Evolutionary conservation across 805 yeast genomes (phyloP), one percentile per base, ranked within the genome.

Genomic region (Nakazawaea ambrosiae): DNA sequence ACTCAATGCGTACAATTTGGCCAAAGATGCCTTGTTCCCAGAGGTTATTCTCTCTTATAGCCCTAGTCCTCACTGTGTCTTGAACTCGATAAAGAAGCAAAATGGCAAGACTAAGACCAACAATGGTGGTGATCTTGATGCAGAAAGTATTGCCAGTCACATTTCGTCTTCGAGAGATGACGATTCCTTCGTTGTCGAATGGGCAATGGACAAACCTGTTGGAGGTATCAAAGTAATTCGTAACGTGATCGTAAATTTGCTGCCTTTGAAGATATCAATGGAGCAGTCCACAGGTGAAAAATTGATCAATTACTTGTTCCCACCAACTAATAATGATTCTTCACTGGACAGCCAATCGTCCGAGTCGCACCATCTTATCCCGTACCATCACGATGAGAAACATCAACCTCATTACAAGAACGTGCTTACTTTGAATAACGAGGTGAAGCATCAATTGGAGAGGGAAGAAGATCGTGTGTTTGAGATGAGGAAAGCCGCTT

Each of bases 181-280:
- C n/a, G 50, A 52, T 31, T 55, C 74, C 43, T 54, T 80, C 6
- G 56, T 58, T 5, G 56, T 78, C 2, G 52, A 60, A 9, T 89
- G 97, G 97, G 71, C 75, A n/a, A 74, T 83, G 78, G 73, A 81
- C 36, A 75, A 73, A 38, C 87, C 95, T 0, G 81, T 90, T 39
- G 97, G 96, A 23, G 97, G 97, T 9, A 87, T 89, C 35, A 73
- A 83, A n/a, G 78, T 89, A 18, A 66, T 89, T 60, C 78, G 76
- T 42, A 62, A 70, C 35, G 78, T 86, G 18, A 73, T 73, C 26
- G 64, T 85, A 15, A 56, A 60, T 2, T 55, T 86, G 14, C 68
- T 72, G 36, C 96, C 96, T 1, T 49, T 89, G 43, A 75, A 74
- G 42, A 48, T 90, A 3, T 82, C 80, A 45, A 54, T 90, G 27